These are phyloP conservation scores for Solanum aculeatissimum DNA, from an alignment of 305 asterid species.

Conservation along the genomic window DNA sequence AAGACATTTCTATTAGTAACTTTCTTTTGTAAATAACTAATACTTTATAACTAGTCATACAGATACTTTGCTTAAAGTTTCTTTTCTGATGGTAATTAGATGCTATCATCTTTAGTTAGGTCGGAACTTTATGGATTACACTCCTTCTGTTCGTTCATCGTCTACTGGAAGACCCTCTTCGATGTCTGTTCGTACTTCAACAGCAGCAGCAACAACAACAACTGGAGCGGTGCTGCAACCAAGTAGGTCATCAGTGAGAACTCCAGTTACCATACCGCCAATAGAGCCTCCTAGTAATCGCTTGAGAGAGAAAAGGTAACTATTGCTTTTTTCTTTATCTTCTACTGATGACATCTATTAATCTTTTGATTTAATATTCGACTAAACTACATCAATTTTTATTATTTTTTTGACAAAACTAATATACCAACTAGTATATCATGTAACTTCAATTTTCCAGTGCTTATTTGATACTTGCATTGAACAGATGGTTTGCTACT, in stretches of 20 bases:
- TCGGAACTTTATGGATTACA: conserved; percentile 81
- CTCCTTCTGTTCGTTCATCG: conserved; percentile 77
- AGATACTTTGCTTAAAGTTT: conserved; percentile 3
- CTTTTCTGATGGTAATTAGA: conserved; percentile 22
- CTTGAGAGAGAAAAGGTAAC: conserved; percentile 64
- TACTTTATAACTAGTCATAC: background rate
- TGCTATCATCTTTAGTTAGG: conserved; percentile 70
- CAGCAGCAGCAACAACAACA: conserved; percentile 17
- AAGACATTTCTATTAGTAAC: background rate
- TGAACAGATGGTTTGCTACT: background rate
- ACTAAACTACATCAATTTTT: background rate
- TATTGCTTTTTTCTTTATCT: background rate
- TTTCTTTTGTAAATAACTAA: background rate
- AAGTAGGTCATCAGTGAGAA: conserved; percentile 53
- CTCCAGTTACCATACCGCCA: conserved; percentile 55
- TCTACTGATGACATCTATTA: background rate
- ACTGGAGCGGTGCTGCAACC: conserved; percentile 29
- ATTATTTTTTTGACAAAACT: background rate
- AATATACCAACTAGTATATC: background rate
- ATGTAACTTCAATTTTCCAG: background rate
- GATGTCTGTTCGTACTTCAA: conserved; percentile 71
- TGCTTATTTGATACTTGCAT: background rate
- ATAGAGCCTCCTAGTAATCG: conserved; percentile 67
- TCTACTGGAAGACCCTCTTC: conserved; percentile 87
- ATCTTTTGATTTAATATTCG: background rate